Base-by-base conservation (phyloP, 2,329 filamentous ascomycete genomes). In the Hypoxylon sp. region DNA sequence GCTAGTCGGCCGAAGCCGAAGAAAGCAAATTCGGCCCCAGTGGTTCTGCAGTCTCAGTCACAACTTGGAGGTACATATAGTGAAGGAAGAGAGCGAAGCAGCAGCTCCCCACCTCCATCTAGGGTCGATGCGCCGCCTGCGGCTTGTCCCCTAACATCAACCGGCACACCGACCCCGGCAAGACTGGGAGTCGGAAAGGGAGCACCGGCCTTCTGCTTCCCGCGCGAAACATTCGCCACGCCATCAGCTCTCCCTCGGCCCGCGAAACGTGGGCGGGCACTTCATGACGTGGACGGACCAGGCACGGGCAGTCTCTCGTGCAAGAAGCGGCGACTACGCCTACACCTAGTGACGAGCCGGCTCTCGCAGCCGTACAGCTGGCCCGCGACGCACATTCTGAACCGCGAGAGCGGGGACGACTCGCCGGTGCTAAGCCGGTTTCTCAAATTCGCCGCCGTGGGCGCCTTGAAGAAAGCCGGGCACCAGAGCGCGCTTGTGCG, bases 301-400 rank as follows among this genome's bases (percentile, higher is more conserved):
- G 82, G 84, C 72, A 87, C 85, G 0, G 82, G 82, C 30, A 73
- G 71, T n/a, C 71, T 88, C 64, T 77, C 82, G 76, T 84, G 81
- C 76, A 93, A 94, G 83, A 93, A 93, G 79, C 87, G 91, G 25
- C 85, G 91, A 2, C 80, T 93, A 3, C 85, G 89, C 0, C 81
- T 88, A 2, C 80, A 86, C 20, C 84, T 93, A 48, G 88, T 92
- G 75, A 93, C 91, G 1, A 92, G 90, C 20, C 86, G 90, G 6
- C 87, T 93, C 0, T 92, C 90, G 8, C 86, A 85, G 53, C 90
- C 91, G 1, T 93, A 89, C 78, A 92, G 90, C 0, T 83, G 87
- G 30, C 91, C 91, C 0, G 89, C 91, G 2, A 89, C 90, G 48
- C 90, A 93, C 74, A 91, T 92, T 63, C 83, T 90, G 58, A 88